Percentiles rank a stretch among this genome's conserved stretches.
Evolutionary conservation across 192 early-diverging fungal genomes (phyloP).

Genomic region (Coemansia sp.): DNA sequence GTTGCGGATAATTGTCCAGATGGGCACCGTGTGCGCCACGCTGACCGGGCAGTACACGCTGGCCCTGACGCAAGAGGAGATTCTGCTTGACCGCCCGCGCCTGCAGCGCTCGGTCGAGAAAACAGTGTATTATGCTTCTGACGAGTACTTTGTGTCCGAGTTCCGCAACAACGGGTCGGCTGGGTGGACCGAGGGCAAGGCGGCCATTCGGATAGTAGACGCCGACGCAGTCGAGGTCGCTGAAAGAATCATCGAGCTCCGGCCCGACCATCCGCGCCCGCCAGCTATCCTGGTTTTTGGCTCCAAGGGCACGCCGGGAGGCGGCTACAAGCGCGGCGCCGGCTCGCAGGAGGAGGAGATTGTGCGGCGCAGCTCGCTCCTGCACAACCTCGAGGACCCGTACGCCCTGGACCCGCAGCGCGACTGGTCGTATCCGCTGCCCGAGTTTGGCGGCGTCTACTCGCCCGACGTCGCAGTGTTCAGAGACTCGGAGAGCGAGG

Average conservation of each 20-base stretch:
- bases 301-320: constrained; percentile 48
- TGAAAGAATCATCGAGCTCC: constrained; percentile 37
- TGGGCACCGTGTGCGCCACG: constrained; percentile 47
- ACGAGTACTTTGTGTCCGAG: constrained; percentile 45
- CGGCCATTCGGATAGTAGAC: constrained; percentile 41
- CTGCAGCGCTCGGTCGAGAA: constrained; percentile 37
- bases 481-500: constrained; percentile 48
- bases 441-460: constrained; percentile 54
- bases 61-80: constrained; percentile 42
- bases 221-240: constrained; percentile 42
- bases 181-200: constrained; percentile 49
- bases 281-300: constrained; percentile 48
- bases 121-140: constrained; percentile 39
- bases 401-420: constrained; percentile 43
- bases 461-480: constrained; percentile 48
- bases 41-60: constrained; percentile 47
- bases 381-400: constrained; percentile 52
- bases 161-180: constrained; percentile 53
- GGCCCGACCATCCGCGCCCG: constrained; percentile 40
- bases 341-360: constrained; percentile 52
- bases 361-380: constrained; percentile 44
- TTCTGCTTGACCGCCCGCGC: constrained; percentile 37
- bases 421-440: constrained; percentile 48
- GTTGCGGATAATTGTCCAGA: constrained; percentile 49
- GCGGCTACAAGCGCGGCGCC: constrained; percentile 49